Evolutionary conservation across 2,329 filamentous ascomycete genomes (phyloP).

Genomic region (Alternaria gaisen): DNA sequence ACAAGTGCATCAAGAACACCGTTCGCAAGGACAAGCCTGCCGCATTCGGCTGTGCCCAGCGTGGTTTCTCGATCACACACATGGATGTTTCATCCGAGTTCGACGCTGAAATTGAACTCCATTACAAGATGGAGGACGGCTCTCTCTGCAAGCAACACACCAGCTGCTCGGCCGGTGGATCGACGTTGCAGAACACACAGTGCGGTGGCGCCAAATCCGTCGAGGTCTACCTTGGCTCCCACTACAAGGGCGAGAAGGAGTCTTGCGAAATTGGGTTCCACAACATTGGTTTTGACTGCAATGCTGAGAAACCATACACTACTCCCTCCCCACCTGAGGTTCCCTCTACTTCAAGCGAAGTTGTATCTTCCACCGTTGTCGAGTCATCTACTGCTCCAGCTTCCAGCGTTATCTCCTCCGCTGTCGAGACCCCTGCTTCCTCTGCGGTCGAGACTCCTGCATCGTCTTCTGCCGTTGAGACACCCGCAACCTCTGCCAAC

Average conservation of each 20-base stretch:
- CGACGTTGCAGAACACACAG: constrained; percentile 80
- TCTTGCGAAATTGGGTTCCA: constrained; percentile 77
- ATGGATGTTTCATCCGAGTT: constrained; percentile 78
- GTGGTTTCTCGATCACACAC: constrained; percentile 76
- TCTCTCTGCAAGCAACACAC: constrained; percentile 79
- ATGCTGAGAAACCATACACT: constrained; percentile 36
- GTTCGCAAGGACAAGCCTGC: constrained; percentile 62
- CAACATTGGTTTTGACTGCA: constrained; percentile 79
- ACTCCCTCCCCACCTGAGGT: constrained; percentile 28
- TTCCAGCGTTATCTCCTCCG: constrained; percentile 4
- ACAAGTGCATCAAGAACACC: constrained; percentile 54
- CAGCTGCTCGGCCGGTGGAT: constrained; percentile 71
- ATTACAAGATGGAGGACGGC: constrained; percentile 86
- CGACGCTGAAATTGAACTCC: constrained; percentile 82
- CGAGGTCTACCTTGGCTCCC: constrained; percentile 68
- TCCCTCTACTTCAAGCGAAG: constrained; percentile 20
- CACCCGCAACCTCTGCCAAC: constrained; percentile 6
- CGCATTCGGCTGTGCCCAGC: constrained; percentile 72
- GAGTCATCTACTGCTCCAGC: constrained; percentile 12
- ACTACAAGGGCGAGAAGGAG: constrained; percentile 59
- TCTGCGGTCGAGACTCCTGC: constrained; percentile 5
- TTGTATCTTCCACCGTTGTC: constrained; percentile 12
- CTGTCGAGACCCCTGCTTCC: constrained; percentile 3
- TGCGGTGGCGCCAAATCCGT: constrained; percentile 91
- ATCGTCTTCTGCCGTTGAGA: constrained; percentile 17